Percentiles rank a stretch among this genome's conserved stretches.
phyloP scores from a whole-genome alignment of 495 filamentous ascomycete species.

The Podospora conica region DNA sequence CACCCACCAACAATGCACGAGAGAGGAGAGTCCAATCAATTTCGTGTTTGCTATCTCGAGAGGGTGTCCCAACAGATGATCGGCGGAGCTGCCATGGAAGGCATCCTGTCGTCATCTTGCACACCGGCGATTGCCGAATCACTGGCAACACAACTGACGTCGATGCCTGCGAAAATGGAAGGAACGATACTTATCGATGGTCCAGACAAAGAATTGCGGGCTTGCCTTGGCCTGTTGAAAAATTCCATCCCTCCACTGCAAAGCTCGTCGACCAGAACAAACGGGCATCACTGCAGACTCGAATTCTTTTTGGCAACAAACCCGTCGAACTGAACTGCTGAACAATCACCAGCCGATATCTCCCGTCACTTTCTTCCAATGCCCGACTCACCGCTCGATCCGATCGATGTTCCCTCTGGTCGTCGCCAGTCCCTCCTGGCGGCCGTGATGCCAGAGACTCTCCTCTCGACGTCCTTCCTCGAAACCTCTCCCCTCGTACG shows the following conservation, averaged over 20 bases:
- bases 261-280: not conserved
- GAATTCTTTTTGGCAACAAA: no score
- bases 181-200: not conserved
- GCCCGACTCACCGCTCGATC: not conserved
- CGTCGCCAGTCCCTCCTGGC: conserved; percentile 18
- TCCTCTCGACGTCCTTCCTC: conserved; percentile 24
- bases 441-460: conserved; percentile 15
- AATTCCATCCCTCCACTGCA: no score
- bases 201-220: not conserved
- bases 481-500: conserved; percentile 52
- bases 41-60: not conserved
- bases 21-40: not conserved
- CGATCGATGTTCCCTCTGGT: not conserved
- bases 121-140: not conserved
- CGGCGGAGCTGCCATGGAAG: not conserved
- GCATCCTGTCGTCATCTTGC: not conserved
- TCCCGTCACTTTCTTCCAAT: no score
- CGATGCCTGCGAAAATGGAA: not conserved
- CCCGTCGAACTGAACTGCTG: no score
- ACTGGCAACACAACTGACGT: not conserved
- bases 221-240: no score
- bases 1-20: not conserved
- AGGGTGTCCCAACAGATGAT: not conserved
- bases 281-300: not conserved
- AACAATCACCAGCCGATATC: not conserved